phyloP scores from a whole-genome alignment of 2,329 filamentous ascomycete species.

The Aschersonia sp. region DNA sequence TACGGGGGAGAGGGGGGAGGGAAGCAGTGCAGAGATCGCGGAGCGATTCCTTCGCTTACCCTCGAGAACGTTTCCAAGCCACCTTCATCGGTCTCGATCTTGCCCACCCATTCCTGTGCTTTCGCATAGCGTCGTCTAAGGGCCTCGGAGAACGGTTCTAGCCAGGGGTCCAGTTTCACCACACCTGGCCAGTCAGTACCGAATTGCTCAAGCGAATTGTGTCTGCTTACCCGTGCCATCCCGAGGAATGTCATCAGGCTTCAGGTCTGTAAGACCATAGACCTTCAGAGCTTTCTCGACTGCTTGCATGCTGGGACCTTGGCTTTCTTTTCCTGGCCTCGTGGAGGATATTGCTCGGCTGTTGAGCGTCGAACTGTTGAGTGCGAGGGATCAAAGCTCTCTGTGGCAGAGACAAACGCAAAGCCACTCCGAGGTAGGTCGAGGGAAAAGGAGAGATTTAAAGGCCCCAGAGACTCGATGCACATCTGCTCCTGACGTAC shows the following conservation, averaged over 20 bases:
- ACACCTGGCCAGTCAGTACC: slow-evolving; percentile 45
- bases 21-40: neutral
- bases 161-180: slow-evolving; percentile 74
- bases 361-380: neutral
- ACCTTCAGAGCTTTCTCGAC: slow-evolving; percentile 2
- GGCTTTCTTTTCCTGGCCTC: neutral
- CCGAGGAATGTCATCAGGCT: slow-evolving; percentile 38
- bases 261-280: slow-evolving; percentile 14
- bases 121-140: slow-evolving; percentile 65
- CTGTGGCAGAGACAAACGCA: no score
- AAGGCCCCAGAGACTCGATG: no score
- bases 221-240: slow-evolving; percentile 54
- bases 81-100: slow-evolving; percentile 70
- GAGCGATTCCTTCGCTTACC: slow-evolving; percentile 25
- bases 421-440: no score
- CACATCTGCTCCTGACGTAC: neutral
- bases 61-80: slow-evolving; percentile 84
- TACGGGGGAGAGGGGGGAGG: neutral
- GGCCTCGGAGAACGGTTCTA: slow-evolving; percentile 68
- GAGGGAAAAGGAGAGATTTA: no score
- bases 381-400: neutral
- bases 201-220: neutral
- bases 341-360: neutral
- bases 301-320: slow-evolving; percentile 1
- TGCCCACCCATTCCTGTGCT: slow-evolving; percentile 76